A percentile compares a stretch with the other conserved stretches of the same genome.
These are phyloP conservation scores for Phytophthora quininea DNA, from an alignment of 352 stramenopile species.

Conservation along the genomic window DNA sequence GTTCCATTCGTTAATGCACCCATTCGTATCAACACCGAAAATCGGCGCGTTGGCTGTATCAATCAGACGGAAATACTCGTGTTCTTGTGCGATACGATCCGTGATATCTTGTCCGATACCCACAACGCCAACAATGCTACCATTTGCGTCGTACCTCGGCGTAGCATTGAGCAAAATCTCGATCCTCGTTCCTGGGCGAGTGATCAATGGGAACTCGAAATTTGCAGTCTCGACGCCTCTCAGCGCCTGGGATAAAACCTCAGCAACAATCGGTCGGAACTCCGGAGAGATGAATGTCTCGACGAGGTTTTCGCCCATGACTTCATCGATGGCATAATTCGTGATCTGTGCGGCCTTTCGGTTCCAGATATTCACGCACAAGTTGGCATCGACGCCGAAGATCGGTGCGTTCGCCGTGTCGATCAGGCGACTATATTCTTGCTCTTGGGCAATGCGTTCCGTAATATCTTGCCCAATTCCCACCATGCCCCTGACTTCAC, in stretches of 20 bases:
- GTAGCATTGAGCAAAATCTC: slow-evolving; percentile 52
- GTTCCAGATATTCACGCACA: slow-evolving; percentile 91
- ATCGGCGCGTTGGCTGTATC: slow-evolving; percentile 83
- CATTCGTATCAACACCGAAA: slow-evolving; percentile 85
- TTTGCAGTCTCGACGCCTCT: slow-evolving; percentile 82
- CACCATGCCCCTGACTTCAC: slow-evolving; percentile 75
- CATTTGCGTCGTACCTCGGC: slow-evolving; percentile 47
- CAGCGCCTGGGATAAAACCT: slow-evolving; percentile 76
- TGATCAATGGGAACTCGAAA: slow-evolving; percentile 91
- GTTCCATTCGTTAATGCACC: slow-evolving; percentile 88
- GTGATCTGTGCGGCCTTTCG: slow-evolving; percentile 89
- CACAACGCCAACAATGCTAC: slow-evolving; percentile 74
- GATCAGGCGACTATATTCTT: slow-evolving; percentile 83
- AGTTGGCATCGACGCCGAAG: slow-evolving; percentile 65
- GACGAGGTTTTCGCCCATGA: slow-evolving; percentile 86
- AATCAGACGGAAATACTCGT: slow-evolving; percentile 81
- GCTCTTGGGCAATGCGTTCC: slow-evolving; percentile 60
- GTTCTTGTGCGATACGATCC: slow-evolving; percentile 80
- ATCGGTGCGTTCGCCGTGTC: slow-evolving; percentile 80
- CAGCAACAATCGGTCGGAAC: slow-evolving; percentile 72
- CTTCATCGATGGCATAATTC: slow-evolving; percentile 86
- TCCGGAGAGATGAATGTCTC: slow-evolving; percentile 89
- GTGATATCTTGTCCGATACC: slow-evolving; percentile 72
- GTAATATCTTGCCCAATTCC: slow-evolving; percentile 81
- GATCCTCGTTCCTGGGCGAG: slow-evolving; percentile 62